phyloP scores from a whole-genome alignment of 1,284 basidiomycete species.

The Apiotrichum porosum region DNA sequence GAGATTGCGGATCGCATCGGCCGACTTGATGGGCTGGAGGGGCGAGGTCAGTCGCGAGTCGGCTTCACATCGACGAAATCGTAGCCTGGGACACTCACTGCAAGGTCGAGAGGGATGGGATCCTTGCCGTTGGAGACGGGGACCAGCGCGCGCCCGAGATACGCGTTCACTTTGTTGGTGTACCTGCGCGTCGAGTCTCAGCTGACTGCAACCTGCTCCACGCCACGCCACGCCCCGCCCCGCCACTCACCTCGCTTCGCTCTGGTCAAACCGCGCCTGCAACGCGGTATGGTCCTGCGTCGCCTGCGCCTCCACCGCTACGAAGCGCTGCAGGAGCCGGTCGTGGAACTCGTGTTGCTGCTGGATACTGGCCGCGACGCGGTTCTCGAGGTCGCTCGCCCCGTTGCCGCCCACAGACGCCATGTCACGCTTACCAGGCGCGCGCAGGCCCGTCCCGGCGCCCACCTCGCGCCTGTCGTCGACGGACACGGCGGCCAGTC shows the following conservation, averaged over 20 bases:
- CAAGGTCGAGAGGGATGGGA: conserved; percentile 3
- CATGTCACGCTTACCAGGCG: not conserved
- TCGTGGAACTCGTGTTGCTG: conserved; percentile 12
- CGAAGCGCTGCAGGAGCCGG: not conserved
- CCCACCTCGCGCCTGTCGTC: not conserved
- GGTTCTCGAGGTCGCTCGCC: conserved; percentile 2
- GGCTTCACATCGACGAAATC: too few relatives aligned
- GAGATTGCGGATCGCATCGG: conserved; percentile 5
- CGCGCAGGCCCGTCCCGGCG: not conserved
- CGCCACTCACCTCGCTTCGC: conserved; percentile 6
- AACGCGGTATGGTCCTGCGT: too few relatives aligned
- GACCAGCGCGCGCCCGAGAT: conserved; percentile 8
- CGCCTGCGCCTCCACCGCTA: not conserved
- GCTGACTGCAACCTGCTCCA: too few relatives aligned
- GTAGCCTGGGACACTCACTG: conserved; percentile 3
- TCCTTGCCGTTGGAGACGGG: conserved; percentile 9
- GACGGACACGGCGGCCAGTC: too few relatives aligned
- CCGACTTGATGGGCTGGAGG: conserved; percentile 9
- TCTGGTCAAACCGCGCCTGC: not conserved
- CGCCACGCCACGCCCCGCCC: too few relatives aligned
- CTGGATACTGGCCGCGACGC: conserved; percentile 2
- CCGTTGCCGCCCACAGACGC: not conserved
- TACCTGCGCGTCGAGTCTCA: conserved; percentile 12
- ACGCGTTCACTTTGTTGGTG: conserved; percentile 8
- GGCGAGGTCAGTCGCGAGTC: too few relatives aligned